Evolutionary conservation across 2,329 filamentous ascomycete species (phyloP).

Genomic region (Ascomycota sp.): DNA sequence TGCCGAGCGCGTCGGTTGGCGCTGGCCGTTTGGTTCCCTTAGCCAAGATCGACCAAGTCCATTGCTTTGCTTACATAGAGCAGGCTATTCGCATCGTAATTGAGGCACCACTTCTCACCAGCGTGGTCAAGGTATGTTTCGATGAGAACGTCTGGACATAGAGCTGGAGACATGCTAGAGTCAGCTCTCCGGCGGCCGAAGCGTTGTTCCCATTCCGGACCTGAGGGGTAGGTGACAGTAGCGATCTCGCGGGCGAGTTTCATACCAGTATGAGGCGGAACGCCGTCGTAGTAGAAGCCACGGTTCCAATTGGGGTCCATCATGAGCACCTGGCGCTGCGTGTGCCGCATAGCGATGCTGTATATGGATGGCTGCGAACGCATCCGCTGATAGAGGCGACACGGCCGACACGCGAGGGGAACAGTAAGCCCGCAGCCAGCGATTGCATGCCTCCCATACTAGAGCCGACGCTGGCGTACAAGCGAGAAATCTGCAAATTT

Average conservation of each 20-base stretch:
- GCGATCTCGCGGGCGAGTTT: constrained; percentile 95
- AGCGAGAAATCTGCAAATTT: constrained; percentile 48
- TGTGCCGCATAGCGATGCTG: constrained; percentile 96
- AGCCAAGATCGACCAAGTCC: constrained; percentile 88
- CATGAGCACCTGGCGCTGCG: constrained; percentile 93
- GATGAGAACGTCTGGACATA: constrained; percentile 95
- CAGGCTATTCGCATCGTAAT: constrained; percentile 88
- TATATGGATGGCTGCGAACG: constrained; percentile 87
- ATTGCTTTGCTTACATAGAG: constrained; percentile 97
- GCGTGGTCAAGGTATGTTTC: constrained; percentile 97
- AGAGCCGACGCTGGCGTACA: constrained; percentile 84
- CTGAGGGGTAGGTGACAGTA: constrained; percentile 89
- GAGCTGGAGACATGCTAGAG: constrained; percentile 61
- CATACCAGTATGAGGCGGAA: constrained; percentile 92
- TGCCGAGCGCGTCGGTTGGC: constrained; percentile 40
- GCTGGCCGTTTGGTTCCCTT: constrained; percentile 44
- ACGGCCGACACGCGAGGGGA: constrained; percentile 60
- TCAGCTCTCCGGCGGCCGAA: constrained; percentile 82
- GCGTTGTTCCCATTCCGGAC: constrained; percentile 91
- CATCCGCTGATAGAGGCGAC: constrained; percentile 86
- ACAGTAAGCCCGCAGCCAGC: constrained; percentile 66
- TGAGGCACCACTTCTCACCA: constrained; percentile 92
- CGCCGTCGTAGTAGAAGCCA: constrained; percentile 74
- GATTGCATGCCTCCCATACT: constrained; percentile 99
- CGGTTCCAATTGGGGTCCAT: constrained; percentile 96